Base-by-base conservation (phyloP, 768 basidiomycete genomes). In the Favolaschia claudopus region DNA sequence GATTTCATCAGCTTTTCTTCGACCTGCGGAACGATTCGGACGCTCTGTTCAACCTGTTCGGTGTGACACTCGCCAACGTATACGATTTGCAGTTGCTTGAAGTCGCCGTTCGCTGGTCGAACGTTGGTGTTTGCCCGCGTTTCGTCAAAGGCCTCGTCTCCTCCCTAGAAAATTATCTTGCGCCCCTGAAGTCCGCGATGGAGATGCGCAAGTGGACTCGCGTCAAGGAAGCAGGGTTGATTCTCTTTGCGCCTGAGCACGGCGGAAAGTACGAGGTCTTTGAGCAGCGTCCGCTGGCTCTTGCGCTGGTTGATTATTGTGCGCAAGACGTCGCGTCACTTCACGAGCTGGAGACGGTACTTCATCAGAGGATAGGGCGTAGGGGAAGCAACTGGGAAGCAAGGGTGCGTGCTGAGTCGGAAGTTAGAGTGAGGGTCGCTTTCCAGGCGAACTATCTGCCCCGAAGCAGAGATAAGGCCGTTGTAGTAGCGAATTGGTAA, bases 11-110 rank as follows among this genome's bases (percentile, higher is more conserved):
- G 74, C 57, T 73, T 8, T 72, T 76, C 43, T 76, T 67, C 58
- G 75, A 76, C 45, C 72, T 76, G 25, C 61, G 75, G 22, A 72
- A 70, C 54, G 75, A 76, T 58, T 70, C 74, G 2, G 75, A 76
- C 43, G 75, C 75, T 1, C 56, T 76, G 15, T 71, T 52, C 43
- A 67, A 73, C 37, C 50, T 72, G 19, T 74, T 72, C 55, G 60
- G 60, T 14, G 54, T 76, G 15, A 60, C 60, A 7, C 59, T 76
- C 12, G 59, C 60, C n/a, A 72, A 72, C 47, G 67, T 71, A 1
- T 70, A 67, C 57, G 75, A 76, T 47, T 39, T 76, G 15, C 74
- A 76, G 50, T 55, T 76, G 32, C 69, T 75, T 44, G 75, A 76
- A 51, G 50, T 72, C 55, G 72, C 74, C 36, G 63, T 65, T 2